phyloP scores from a whole-genome alignment of 169 alveolate species.

The Hepatocystis sp. region DNA sequence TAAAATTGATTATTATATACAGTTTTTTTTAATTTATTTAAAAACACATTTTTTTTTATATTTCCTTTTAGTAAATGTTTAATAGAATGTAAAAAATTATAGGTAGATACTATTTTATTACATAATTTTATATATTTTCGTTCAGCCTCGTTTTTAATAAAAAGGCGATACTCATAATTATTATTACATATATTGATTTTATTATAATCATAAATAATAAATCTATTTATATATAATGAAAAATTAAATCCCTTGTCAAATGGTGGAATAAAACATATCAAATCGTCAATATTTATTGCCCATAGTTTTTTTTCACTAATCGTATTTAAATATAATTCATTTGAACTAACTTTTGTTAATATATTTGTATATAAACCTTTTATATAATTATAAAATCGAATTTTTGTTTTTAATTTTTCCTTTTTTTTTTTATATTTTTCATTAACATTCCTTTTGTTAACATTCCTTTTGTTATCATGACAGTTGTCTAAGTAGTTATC shows the following conservation, averaged over 20 bases:
- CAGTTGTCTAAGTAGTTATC: conserved; percentile 18
- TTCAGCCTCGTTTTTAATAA: conserved; percentile 18
- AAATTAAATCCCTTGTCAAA: conserved; percentile 55
- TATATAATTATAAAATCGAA: conserved; percentile 28
- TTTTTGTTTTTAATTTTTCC: conserved; percentile 24
- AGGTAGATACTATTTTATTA: conserved; percentile 40
- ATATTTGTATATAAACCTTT: conserved; percentile 38
- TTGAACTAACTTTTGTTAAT: conserved; percentile 10
- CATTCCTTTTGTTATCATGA: not conserved
- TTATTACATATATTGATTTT: conserved; percentile 62
- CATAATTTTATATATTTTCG: conserved; percentile 29
- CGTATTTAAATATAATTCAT: conserved; percentile 17
- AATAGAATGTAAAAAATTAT: conserved; percentile 11
- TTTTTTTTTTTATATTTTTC: not conserved
- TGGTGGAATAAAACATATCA: conserved; percentile 22
- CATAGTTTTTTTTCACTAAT: conserved; percentile 47
- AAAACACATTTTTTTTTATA: conserved; percentile 15
- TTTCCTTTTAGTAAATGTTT: conserved; percentile 15
- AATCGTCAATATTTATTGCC: conserved; percentile 32
- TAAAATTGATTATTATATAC: conserved; percentile 68
- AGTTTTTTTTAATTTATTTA: conserved; percentile 3
- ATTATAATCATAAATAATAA: conserved; percentile 59
- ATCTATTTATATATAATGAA: conserved; percentile 25
- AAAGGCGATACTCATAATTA: conserved; percentile 45
- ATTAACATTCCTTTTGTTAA: not conserved